Evolutionary conservation across 192 early-diverging fungal genomes (phyloP).

Genomic region (Coemansia sp.): DNA sequence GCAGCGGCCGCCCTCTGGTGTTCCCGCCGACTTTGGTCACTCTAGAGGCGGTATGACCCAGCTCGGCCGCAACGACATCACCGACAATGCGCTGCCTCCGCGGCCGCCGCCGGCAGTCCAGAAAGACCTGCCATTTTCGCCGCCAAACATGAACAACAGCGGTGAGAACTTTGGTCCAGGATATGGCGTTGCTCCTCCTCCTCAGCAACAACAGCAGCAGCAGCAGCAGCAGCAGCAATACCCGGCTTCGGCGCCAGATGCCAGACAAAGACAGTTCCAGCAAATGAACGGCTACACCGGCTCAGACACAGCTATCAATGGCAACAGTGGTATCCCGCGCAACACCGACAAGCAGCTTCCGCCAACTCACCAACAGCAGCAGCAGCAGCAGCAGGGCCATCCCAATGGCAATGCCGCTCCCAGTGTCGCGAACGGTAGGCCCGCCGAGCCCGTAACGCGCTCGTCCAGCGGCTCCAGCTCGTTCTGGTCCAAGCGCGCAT

Average conservation of each 20-base stretch:
- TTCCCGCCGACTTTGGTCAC: slow-evolving; percentile 48
- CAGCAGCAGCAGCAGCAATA: slow-evolving; percentile 14
- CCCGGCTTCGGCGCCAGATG: slow-evolving; percentile 31
- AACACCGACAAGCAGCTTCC: neutral
- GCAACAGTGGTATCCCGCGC: slow-evolving; percentile 5
- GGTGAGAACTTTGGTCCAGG: neutral
- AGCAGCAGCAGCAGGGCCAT: slow-evolving; percentile 9
- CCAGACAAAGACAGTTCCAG: slow-evolving; percentile 13
- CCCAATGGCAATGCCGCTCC: neutral
- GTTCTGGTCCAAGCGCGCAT: slow-evolving; percentile 43
- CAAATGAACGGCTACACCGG: slow-evolving; percentile 13
- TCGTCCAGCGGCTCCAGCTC: slow-evolving; percentile 16
- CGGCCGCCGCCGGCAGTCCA: slow-evolving; percentile 16
- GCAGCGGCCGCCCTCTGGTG: slow-evolving; percentile 39
- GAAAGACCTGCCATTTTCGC: slow-evolving; percentile 17
- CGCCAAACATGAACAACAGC: neutral
- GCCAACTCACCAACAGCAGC: slow-evolving; percentile 1
- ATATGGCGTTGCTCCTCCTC: slow-evolving; percentile 4
- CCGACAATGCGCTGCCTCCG: slow-evolving; percentile 6
- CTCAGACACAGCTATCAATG: slow-evolving; percentile 6
- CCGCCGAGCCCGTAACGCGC: neutral
- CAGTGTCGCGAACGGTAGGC: neutral
- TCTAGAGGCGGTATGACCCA: slow-evolving; percentile 32
- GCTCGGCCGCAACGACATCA: slow-evolving; percentile 27
- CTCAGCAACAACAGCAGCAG: slow-evolving; percentile 13